Evolutionary conservation across 2,329 filamentous ascomycete genomes (phyloP).

Genomic region (Xylariales sp.): DNA sequence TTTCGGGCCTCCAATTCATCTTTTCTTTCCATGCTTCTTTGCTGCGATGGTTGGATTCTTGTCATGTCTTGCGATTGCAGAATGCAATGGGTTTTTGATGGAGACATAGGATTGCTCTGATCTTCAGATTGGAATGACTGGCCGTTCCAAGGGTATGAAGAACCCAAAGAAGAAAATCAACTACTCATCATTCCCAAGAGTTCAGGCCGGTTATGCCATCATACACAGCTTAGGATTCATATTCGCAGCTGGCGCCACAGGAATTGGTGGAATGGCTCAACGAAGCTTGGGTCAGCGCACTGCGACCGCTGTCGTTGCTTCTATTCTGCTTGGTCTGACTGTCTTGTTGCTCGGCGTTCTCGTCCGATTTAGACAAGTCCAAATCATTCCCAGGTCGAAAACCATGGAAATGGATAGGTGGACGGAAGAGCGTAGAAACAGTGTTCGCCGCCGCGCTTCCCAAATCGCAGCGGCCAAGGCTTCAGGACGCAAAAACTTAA

Average conservation of each 20-base stretch:
- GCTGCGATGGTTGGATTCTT: conserved; percentile 65
- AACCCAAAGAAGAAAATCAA: conserved; percentile 51
- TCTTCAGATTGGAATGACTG: conserved; percentile 66
- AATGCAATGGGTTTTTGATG: conserved; percentile 75
- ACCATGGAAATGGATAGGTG: conserved; percentile 49
- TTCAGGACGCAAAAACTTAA: conserved; percentile 20
- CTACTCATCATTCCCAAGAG: conserved; percentile 71
- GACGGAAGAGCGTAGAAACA: conserved; percentile 44
- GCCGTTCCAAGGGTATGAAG: conserved; percentile 41
- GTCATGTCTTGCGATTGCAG: conserved; percentile 67
- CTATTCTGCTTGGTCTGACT: conserved; percentile 61
- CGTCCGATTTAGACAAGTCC: conserved; percentile 59
- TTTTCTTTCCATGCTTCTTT: conserved; percentile 61
- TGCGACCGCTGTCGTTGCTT: conserved; percentile 64
- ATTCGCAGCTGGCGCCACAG: conserved; percentile 63
- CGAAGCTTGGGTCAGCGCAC: conserved; percentile 62
- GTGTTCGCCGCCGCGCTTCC: conserved; percentile 40
- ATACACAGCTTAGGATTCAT: conserved; percentile 67
- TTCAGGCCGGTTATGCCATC: conserved; percentile 65
- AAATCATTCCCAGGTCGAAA: conserved; percentile 63
- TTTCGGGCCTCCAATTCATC: conserved; percentile 54
- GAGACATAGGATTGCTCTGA: conserved; percentile 79
- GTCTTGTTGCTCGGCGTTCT: conserved; percentile 58
- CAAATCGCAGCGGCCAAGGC: conserved; percentile 29
- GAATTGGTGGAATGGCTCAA: conserved; percentile 63